These are phyloP conservation scores for Perkinsus marinus DNA, from an alignment of 169 alveolate species.

Conservation along the genomic window DNA sequence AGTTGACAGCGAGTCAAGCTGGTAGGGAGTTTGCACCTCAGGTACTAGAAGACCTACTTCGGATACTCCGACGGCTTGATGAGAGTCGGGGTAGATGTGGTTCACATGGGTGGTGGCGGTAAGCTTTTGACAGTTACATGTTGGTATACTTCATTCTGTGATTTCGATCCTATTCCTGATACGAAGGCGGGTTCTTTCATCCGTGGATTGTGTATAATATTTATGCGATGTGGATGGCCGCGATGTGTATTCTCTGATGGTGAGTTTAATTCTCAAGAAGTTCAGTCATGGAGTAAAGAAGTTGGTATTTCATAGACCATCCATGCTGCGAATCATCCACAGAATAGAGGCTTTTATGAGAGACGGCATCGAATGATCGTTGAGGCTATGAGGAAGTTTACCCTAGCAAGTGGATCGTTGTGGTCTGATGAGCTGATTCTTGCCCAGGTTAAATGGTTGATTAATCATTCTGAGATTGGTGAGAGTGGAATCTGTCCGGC, in stretches of 20 bases:
- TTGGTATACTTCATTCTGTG: too few species aligned
- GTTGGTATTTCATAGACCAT: not conserved
- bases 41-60: too few species aligned
- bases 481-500: not conserved
- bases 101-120: too few species aligned
- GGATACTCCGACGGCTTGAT: too few species aligned
- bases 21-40: too few species aligned
- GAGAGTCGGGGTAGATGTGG: too few species aligned
- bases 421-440: not conserved
- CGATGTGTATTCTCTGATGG: not conserved
- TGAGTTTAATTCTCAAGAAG: not conserved
- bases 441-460: not conserved
- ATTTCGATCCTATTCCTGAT: too few species aligned
- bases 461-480: not conserved
- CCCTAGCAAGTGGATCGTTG: not conserved
- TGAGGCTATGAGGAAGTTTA: not conserved
- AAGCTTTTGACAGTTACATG: too few species aligned
- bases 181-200: too few species aligned
- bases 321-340: not conserved
- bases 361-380: not conserved
- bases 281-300: not conserved
- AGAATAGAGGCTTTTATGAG: not conserved
- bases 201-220: too few species aligned
- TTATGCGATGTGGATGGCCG: too few species aligned
- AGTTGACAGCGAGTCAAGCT: too few species aligned